Base-by-base conservation (phyloP, 495 filamentous ascomycete genomes). In the Xylaria venustula region DNA sequence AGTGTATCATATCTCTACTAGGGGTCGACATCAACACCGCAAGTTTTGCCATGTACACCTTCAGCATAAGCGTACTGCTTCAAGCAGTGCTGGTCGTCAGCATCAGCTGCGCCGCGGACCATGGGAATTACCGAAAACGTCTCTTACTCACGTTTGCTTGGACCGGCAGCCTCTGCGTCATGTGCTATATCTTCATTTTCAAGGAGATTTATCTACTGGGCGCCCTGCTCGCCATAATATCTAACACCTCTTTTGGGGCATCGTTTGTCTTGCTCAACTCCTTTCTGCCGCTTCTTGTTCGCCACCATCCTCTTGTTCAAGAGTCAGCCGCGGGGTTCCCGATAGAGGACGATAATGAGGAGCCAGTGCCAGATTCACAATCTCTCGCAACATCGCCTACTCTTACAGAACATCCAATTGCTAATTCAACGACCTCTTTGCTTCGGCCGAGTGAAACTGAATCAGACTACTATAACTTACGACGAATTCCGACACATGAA, bases 21-120 rank as follows among this genome's bases (percentile, higher is more conserved):
- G 94, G 94, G 5, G 73, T 85, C 54, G 89, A 96, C 64, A 87
- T 98, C 69, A 97, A 97, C 75, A 97, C 94, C 9, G 93, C 94
- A 17, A 95, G 90, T 76, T 97, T 97, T 73, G 94, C 95, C 59
- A 92, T 98, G 89, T 98, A 98, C 77, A 96, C 91, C 4, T 98
- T 98, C 74, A 95, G 91, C 48, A 73, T 96, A 60, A 94, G 90
- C 74, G 94, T 98, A 1, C 71, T 97, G 8, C 68, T 97, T 32
- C 94, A 98, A 74, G 87, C 92, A 8, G 73, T 97, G 20, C 73
- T 98, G 34, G 95, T 98, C 28, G 89, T 98, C 59, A 95, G 91
- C 57, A 96, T 98, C 83, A 93, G 89, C 61, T 94, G 90, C 32
- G 94, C 94, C 42, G 94, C 94, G 46, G 94, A 98, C 70, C 94